These are phyloP conservation scores for Termitomyces sp. DNA, from an alignment of 768 basidiomycete species.

Conservation along the genomic window DNA sequence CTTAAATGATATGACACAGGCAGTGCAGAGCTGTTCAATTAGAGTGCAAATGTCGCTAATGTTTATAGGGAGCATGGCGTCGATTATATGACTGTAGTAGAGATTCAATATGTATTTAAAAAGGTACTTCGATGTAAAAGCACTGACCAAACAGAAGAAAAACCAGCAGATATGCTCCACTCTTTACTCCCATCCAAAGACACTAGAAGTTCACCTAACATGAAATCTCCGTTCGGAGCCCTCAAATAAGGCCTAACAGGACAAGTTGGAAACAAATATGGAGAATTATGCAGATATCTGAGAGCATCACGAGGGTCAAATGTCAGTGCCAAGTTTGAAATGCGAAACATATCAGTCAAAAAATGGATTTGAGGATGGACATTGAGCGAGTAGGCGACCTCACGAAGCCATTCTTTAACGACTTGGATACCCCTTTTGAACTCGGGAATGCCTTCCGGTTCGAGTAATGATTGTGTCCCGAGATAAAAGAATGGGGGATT, in stretches of 20 bases:
- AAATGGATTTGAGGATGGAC: constrained; percentile 21
- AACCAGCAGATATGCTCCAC: constrained; percentile 26
- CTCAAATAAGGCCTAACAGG: constrained; percentile 11
- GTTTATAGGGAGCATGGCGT: constrained; percentile 31
- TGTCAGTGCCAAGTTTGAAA: constrained; percentile 28
- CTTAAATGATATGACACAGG: constrained; percentile 30
- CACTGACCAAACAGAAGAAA: constrained; percentile 35
- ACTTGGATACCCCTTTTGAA: constrained; percentile 27
- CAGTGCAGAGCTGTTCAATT: constrained; percentile 42
- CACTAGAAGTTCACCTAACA: constrained; percentile 17
- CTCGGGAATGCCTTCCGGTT: constrained; percentile 31
- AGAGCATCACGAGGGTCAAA: constrained; percentile 30
- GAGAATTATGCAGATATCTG: constrained; percentile 25
- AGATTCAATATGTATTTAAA: background rate
- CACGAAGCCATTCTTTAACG: constrained; percentile 41
- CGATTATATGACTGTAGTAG: constrained; percentile 37
- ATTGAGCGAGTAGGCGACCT: constrained; percentile 28
- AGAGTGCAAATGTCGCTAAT: constrained; percentile 44
- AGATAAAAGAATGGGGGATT: constrained; percentile 41
- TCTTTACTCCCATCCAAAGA: constrained; percentile 21
- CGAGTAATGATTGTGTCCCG: constrained; percentile 35
- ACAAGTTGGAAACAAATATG: background rate
- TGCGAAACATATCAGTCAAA: constrained; percentile 34
- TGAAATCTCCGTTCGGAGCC: background rate
- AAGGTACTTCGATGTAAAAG: background rate